Evolutionary conservation across 2,329 filamentous ascomycete genomes (phyloP).

Genomic region (Monilinia fructicola): DNA sequence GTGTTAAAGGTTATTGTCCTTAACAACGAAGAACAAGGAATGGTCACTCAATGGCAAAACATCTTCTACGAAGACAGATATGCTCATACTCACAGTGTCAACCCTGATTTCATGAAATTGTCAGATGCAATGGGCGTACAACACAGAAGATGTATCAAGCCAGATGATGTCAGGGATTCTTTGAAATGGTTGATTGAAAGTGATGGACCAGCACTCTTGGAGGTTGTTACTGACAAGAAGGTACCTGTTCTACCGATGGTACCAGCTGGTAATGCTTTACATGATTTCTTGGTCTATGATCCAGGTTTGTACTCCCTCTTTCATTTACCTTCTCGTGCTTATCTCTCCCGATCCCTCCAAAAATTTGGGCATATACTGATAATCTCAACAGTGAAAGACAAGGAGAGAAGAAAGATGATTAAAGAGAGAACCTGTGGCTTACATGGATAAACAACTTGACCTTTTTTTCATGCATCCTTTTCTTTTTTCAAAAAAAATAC

Average conservation of each 20-base stretch:
- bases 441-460: conserved; percentile 17
- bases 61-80: conserved; percentile 95
- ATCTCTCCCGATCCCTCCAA: background rate
- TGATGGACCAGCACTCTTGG: conserved; percentile 88
- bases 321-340: background rate
- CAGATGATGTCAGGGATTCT: conserved; percentile 73
- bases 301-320: conserved; percentile 54
- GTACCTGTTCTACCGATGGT: conserved; percentile 98
- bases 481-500: conserved; percentile 1
- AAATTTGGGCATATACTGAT: conserved; percentile 42
- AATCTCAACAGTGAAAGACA: conserved; percentile 58
- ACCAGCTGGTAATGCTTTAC: conserved; percentile 78
- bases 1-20: conserved; percentile 92
- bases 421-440: conserved; percentile 52
- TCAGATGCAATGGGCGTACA: conserved; percentile 88
- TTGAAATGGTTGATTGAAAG: conserved; percentile 86
- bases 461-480: background rate
- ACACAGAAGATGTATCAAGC: conserved; percentile 67
- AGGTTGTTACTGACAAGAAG: conserved; percentile 89
- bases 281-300: conserved; percentile 92
- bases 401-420: conserved; percentile 64
- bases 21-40: conserved; percentile 97
- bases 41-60: conserved; percentile 98
- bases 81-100: conserved; percentile 88
- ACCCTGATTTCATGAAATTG: conserved; percentile 94